Evolutionary conservation across 2,329 filamentous ascomycete species (phyloP).

Genomic region (Rhynchosporium graminicola): DNA sequence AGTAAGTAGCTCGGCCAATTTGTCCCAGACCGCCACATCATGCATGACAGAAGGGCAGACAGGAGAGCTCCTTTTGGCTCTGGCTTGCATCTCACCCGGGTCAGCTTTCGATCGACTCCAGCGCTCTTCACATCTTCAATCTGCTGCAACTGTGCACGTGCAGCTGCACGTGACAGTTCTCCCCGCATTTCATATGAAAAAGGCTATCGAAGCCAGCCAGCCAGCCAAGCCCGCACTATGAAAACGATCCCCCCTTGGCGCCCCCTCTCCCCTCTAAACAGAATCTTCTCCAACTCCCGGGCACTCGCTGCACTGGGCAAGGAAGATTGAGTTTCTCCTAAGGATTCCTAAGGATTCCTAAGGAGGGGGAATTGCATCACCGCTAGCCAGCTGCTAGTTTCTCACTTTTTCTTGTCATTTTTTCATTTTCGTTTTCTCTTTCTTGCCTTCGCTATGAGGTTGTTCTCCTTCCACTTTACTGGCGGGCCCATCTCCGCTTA

Average conservation of each 20-base stretch:
- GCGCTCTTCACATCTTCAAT: neutral
- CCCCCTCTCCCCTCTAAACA: neutral
- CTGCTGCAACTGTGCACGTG: neutral
- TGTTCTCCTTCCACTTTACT: neutral
- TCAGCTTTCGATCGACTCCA: too few relatives aligned
- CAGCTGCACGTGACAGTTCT: neutral
- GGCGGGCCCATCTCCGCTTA: conserved; percentile 12
- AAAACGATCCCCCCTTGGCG: neutral
- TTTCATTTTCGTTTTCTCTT: neutral
- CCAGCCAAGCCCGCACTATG: neutral
- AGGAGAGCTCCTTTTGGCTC: neutral
- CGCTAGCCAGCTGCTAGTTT: conserved; percentile 13
- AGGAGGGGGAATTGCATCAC: conserved; percentile 5
- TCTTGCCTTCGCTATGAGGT: neutral
- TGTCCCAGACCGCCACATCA: conserved; percentile 9
- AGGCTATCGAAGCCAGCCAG: neutral
- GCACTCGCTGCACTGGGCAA: too few relatives aligned
- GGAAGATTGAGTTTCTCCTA: too few relatives aligned
- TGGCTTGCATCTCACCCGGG: too few relatives aligned
- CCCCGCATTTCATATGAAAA: conserved; percentile 8
- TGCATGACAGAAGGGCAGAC: neutral
- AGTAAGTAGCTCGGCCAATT: neutral
- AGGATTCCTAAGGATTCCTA: too few relatives aligned
- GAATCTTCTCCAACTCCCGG: too few relatives aligned
- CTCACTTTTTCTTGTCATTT: neutral